Percentiles rank a stretch among this genome's conserved stretches.
Evolutionary conservation across 768 basidiomycete genomes (phyloP).

Genomic region (Boletus pseudopeckii): DNA sequence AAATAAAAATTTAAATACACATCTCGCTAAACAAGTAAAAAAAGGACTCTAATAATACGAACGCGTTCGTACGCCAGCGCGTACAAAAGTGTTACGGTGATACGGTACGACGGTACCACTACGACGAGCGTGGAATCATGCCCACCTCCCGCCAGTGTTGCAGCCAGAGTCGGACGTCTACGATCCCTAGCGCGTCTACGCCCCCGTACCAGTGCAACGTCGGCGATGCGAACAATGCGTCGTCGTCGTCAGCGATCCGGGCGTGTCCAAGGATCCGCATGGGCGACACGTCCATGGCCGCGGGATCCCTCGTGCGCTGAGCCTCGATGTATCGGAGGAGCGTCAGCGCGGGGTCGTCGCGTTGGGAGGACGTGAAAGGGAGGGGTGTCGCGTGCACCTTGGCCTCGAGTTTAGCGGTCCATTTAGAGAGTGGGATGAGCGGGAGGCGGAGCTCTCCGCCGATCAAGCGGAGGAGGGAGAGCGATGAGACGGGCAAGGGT

Average conservation of each 20-base stretch:
- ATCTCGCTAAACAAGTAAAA: too few species aligned
- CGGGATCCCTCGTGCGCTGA: background rate
- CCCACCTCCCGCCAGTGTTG: constrained; percentile 5
- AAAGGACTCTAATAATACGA: too few species aligned
- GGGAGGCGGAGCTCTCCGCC: constrained; percentile 6
- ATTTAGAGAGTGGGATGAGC: constrained; percentile 8
- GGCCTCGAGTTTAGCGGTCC: constrained; percentile 3
- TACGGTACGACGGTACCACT: background rate
- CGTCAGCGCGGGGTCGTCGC: background rate
- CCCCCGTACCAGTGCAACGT: background rate
- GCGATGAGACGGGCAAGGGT: constrained; percentile 6
- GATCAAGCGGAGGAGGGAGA: constrained; percentile 8
- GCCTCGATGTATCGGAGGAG: background rate
- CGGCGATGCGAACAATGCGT: constrained; percentile 1
- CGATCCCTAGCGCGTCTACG: background rate
- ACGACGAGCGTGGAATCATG: background rate
- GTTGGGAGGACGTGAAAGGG: background rate
- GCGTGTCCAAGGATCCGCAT: background rate
- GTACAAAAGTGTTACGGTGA: too few species aligned
- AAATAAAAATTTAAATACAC: too few species aligned
- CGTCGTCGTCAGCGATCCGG: background rate
- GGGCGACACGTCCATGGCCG: background rate
- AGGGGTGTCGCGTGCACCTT: background rate
- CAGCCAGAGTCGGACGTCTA: constrained; percentile 8
- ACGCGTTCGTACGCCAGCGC: too few species aligned